A percentile compares a stretch with the other conserved stretches of the same genome.
These are phyloP conservation scores for Auricularia cornea DNA, from an alignment of 768 basidiomycete species.

Conservation along the genomic window DNA sequence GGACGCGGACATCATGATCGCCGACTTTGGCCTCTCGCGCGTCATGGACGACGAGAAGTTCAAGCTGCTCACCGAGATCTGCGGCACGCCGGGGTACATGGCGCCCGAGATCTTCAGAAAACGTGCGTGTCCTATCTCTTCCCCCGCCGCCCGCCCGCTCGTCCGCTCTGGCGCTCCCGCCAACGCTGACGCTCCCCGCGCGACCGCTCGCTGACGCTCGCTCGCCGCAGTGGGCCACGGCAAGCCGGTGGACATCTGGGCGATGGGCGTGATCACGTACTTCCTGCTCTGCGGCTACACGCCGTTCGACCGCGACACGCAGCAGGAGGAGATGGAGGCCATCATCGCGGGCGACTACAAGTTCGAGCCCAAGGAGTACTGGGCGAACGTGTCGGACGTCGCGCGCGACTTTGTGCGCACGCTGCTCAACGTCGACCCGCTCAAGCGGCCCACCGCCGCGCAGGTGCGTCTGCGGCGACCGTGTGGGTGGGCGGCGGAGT, in stretches of 20 bases:
- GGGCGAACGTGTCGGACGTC: conserved; percentile 73
- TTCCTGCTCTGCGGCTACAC: conserved; percentile 92
- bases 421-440: conserved; percentile 83
- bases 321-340: conserved; percentile 87
- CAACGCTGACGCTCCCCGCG: conserved; percentile 1
- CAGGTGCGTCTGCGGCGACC: conserved; percentile 18
- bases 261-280: conserved; percentile 97
- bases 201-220: conserved; percentile 1
- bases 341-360: conserved; percentile 90
- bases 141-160: background rate
- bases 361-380: conserved; percentile 84
- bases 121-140: conserved; percentile 50
- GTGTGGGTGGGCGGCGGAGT: too few relatives aligned
- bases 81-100: conserved; percentile 94
- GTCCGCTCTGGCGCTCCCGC: too few relatives aligned
- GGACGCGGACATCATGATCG: conserved; percentile 92
- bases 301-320: conserved; percentile 89
- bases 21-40: conserved; percentile 90
- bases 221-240: conserved; percentile 65
- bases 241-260: conserved; percentile 94
- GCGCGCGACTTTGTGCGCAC: conserved; percentile 75
- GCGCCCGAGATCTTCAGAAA: conserved; percentile 95
- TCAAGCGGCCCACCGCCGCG: conserved; percentile 66
- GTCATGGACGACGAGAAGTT: conserved; percentile 88
- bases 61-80: conserved; percentile 85